Percentiles rank a stretch among this genome's conserved stretches.
Conservation (phyloP, 306 rosid species). For the Parietaria judaica region DNA sequence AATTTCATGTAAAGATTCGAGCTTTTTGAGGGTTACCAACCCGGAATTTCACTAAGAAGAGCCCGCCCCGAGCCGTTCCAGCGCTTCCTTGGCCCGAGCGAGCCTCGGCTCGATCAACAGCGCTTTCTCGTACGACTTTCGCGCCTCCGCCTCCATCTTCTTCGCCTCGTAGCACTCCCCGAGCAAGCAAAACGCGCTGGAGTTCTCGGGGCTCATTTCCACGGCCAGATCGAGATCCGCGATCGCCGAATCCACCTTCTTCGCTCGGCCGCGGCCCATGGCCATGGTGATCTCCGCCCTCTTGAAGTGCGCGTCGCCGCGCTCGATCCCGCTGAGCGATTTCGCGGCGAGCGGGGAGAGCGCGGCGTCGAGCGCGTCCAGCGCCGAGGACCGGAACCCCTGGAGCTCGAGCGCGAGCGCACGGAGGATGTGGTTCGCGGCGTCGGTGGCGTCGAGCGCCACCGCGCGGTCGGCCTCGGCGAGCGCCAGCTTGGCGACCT, state of each 20-base stretch:
- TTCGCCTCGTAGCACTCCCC: constrained; percentile 74
- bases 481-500: constrained; percentile 40
- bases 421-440: constrained; percentile 74
- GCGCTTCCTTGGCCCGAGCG: constrained; percentile 44
- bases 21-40: too few relatives aligned
- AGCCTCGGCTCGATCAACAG: constrained; percentile 40
- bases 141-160: constrained; percentile 64
- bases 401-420: constrained; percentile 62
- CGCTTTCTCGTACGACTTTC: constrained; percentile 64
- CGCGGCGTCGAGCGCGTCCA: constrained; percentile 65
- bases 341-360: constrained; percentile 57
- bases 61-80: constrained; percentile 24
- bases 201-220: constrained; percentile 44
- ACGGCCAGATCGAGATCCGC: constrained; percentile 53
- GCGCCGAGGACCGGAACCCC: constrained; percentile 69
- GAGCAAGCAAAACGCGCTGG: constrained; percentile 45
- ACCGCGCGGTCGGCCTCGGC: constrained; percentile 68
- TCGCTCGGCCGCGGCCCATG: constrained; percentile 21
- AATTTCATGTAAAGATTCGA: too few relatives aligned
- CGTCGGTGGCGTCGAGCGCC: constrained; percentile 66
- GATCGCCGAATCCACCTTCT: constrained; percentile 47
- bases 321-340: constrained; percentile 46
- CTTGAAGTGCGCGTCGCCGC: constrained; percentile 72
- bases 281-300: constrained; percentile 68
- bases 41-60: too few relatives aligned